Percentiles rank a stretch among this genome's conserved stretches.
Conservation (phyloP, 768 basidiomycete species). For the Plicaturopsis crispa region DNA sequence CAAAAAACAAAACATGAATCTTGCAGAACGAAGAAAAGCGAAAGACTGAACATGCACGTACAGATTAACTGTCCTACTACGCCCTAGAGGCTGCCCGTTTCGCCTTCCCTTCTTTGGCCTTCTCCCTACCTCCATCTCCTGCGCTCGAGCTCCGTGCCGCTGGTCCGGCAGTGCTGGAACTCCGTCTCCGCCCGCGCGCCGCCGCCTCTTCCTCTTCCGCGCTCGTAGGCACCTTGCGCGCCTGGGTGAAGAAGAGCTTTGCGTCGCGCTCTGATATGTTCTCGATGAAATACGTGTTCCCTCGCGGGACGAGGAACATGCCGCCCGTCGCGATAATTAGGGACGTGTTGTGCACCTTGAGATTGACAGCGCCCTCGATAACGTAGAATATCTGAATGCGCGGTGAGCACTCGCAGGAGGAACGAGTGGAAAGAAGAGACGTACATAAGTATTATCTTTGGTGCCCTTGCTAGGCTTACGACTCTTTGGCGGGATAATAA, state of each 20-base stretch:
- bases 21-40: no score
- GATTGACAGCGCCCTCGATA: slow-evolving; percentile 82
- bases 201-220: slow-evolving; percentile 18
- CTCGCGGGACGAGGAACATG: slow-evolving; percentile 87
- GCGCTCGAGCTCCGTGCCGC: no score
- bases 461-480: slow-evolving; percentile 83
- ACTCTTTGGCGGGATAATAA: slow-evolving; percentile 72
- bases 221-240: slow-evolving; percentile 39
- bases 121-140: no score
- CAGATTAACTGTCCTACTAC: no score
- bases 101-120: no score
- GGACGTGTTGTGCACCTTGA: slow-evolving; percentile 73
- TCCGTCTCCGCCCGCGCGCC: no score
- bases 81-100: no score
- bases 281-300: slow-evolving; percentile 86
- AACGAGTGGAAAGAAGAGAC: slow-evolving; percentile 28
- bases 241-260: slow-evolving; percentile 89
- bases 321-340: slow-evolving; percentile 77
- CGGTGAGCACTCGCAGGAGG: no score
- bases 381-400: slow-evolving; percentile 76
- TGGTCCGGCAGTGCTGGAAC: no score
- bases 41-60: no score
- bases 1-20: no score
- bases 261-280: slow-evolving; percentile 80
- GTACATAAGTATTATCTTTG: slow-evolving; percentile 89